Evolutionary conservation across 208 protist species (phyloP), one percentile per base, ranked within the genome.

Genomic region (Leishmania major): DNA sequence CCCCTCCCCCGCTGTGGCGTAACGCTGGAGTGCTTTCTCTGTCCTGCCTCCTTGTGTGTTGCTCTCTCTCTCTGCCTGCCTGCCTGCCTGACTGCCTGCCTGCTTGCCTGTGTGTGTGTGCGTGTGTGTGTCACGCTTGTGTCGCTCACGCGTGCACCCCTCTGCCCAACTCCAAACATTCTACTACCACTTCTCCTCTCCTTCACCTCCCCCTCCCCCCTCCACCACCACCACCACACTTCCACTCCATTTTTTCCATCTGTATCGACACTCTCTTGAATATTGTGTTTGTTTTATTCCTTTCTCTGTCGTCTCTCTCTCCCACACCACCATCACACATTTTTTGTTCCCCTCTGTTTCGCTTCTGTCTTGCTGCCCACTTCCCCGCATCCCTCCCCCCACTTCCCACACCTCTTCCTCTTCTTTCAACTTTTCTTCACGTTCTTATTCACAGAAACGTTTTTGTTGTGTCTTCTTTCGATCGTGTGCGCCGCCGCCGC

Each of bases 361-460:
- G 57, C 57, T 62, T 62, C 57, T 25, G 57, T 62, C 31, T 62
- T 62, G 28, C 25, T 8, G 17, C 13, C 13, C 25, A 25, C 57
- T 6, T n/a, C 57, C 28, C 25, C 43, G 43, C 43, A 45, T 45
- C 43, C 43, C 43, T 45, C 43, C 43, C 6, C 43, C 43, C 43
- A 45, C 43, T 45, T 45, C 6, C 43, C 43, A 10, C 43, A 10
- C 1, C 51, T 22, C 51, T 15, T 55, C 15, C 17, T 19, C 51
- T 55, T 55, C 51, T 55, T 15, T 11, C 51, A 13, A 15, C 15
- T 19, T 55, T 19, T 62, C 57, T 62, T n/a, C 57, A 10, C 57
- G 57, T 62, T 62, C 57, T 62, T 62, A 25, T 62, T 62, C 57
- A 62, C 57, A 62, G 57, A 62, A 62, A n/a, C 57, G 57, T n/a